phyloP scores from a whole-genome alignment of 495 filamentous ascomycete genomes.

The Cudoniella acicularis region DNA sequence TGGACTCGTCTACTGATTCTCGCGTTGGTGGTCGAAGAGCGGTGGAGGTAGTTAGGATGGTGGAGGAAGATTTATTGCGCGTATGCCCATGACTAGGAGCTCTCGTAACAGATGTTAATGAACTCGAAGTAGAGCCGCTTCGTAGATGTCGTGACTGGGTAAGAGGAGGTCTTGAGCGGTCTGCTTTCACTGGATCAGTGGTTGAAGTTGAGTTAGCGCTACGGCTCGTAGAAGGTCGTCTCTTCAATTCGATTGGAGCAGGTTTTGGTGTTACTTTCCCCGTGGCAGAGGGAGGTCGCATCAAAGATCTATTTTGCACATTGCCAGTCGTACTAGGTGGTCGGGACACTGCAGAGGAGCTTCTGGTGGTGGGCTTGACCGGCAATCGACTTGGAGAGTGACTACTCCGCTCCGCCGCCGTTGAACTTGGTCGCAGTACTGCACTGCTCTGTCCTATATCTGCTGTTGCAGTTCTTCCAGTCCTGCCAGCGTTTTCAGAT shows the following conservation, averaged over 20 bases:
- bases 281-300: conserved; percentile 15
- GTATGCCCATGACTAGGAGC: conserved; percentile 19
- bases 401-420: conserved; percentile 7
- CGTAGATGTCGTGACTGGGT: conserved; percentile 22
- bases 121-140: conserved; percentile 15
- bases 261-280: conserved; percentile 15
- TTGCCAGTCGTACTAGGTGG: conserved; percentile 19
- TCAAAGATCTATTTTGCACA: conserved; percentile 13
- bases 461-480: not conserved
- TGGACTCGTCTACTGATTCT: conserved; percentile 13
- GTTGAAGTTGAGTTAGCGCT: conserved; percentile 5
- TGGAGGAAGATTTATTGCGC: conserved; percentile 31
- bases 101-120: not conserved
- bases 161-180: conserved; percentile 22
- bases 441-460: conserved; percentile 3
- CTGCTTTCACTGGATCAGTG: conserved; percentile 21
- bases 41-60: conserved; percentile 35
- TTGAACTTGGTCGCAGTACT: not conserved
- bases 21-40: conserved; percentile 39
- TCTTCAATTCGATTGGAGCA: conserved; percentile 8
- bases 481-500: conserved; percentile 7
- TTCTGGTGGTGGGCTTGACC: conserved; percentile 34
- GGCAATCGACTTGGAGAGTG: conserved; percentile 47
- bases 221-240: conserved; percentile 12
- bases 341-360: conserved; percentile 4